These are phyloP conservation scores for Bombardia bombarda DNA, from an alignment of 495 filamentous ascomycete species.

Conservation along the genomic window DNA sequence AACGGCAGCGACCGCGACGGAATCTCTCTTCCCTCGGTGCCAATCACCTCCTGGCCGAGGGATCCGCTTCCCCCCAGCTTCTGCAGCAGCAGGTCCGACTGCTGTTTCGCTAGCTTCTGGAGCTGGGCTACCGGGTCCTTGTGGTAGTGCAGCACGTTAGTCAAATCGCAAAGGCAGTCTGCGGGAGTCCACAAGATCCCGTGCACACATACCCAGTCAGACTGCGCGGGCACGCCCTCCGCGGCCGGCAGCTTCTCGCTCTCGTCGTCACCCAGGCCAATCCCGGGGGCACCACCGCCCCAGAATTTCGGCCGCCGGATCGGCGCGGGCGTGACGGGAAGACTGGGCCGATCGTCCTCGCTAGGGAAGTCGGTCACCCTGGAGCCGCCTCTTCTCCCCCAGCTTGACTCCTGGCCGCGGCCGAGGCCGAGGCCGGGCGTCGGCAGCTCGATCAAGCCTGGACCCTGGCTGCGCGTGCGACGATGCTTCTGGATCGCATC, in stretches of 20 bases:
- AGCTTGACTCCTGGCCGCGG: slow-evolving; percentile 9
- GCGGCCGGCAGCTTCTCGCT: slow-evolving; percentile 58
- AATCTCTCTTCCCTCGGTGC: slow-evolving; percentile 20
- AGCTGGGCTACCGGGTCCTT: slow-evolving; percentile 66
- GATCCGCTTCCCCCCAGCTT: slow-evolving; percentile 25
- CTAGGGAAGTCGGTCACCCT: slow-evolving; percentile 81
- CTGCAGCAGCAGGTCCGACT: slow-evolving; percentile 48
- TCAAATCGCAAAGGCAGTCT: slow-evolving; percentile 53
- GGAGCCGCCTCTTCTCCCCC: slow-evolving; percentile 42
- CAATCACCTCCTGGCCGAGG: slow-evolving; percentile 14
- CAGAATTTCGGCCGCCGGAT: slow-evolving; percentile 40
- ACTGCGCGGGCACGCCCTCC: slow-evolving; percentile 74
- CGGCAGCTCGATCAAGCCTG: slow-evolving; percentile 24
- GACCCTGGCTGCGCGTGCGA: slow-evolving; percentile 51
- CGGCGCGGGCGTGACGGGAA: slow-evolving; percentile 86
- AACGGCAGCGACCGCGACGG: slow-evolving; percentile 36
- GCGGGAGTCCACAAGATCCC: slow-evolving; percentile 40
- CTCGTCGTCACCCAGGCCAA: slow-evolving; percentile 49
- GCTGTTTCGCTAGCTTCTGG: slow-evolving; percentile 57
- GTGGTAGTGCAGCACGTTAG: slow-evolving; percentile 40
- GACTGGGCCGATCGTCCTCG: slow-evolving; percentile 72
- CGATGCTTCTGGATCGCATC: slow-evolving; percentile 58
- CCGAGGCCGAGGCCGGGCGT: not conserved
- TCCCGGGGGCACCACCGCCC: slow-evolving; percentile 29
- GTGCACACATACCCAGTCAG: slow-evolving; percentile 80